These are phyloP conservation scores for Metschnikowia arizonensis DNA, from an alignment of 805 yeast genomes.

Conservation along the genomic window DNA sequence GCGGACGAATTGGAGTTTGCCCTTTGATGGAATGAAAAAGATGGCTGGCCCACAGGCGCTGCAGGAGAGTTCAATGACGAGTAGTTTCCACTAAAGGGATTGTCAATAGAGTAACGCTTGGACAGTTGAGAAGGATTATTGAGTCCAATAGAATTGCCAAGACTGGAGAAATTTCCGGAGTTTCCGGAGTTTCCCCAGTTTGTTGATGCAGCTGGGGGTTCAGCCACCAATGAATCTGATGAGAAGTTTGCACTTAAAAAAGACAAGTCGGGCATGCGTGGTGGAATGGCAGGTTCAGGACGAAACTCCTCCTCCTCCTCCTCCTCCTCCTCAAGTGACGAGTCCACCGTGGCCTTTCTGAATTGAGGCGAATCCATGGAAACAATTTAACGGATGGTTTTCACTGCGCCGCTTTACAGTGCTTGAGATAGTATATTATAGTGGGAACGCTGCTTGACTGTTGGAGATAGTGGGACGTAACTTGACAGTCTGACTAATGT, in stretches of 20 bases:
- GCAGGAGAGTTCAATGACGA: conserved; percentile 12
- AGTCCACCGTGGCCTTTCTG: conserved; percentile 1
- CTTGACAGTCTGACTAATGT: background rate
- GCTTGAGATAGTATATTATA: no score
- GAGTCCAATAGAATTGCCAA: background rate
- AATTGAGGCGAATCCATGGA: conserved; percentile 5
- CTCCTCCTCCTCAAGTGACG: conserved; percentile 8
- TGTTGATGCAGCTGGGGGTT: background rate
- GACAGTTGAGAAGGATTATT: conserved; percentile 4
- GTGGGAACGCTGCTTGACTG: no score
- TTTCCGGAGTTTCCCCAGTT: no score
- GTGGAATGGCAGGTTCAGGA: conserved; percentile 2
- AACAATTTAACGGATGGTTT: background rate
- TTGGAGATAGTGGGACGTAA: no score
- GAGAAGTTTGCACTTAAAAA: conserved; percentile 40
- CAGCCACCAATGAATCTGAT: conserved; percentile 26
- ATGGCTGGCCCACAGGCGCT: conserved; percentile 17
- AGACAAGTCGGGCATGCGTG: conserved; percentile 23
- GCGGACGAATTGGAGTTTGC: conserved; percentile 11
- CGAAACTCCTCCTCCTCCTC: conserved; percentile 6
- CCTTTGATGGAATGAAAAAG: conserved; percentile 13
- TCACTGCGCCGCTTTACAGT: no score
- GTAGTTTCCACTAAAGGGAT: conserved; percentile 7
- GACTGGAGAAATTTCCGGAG: background rate
- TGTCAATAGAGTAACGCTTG: conserved; percentile 8